Base-by-base conservation (phyloP, 441 rosid species). In the Raphanus hybrid region DNA sequence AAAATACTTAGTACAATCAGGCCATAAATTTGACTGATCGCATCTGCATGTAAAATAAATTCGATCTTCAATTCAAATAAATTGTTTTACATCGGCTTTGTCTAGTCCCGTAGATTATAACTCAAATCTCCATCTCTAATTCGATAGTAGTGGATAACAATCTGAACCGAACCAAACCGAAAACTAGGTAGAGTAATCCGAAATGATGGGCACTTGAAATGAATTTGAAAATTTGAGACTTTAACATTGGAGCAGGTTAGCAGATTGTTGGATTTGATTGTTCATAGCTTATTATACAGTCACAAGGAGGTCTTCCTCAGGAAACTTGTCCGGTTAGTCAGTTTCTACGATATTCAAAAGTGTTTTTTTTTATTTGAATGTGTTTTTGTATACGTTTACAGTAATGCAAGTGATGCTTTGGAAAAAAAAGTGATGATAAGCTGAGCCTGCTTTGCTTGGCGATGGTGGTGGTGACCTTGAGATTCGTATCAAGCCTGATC, bases 401-500 rank as follows among this genome's bases (percentile, higher is more conserved):
- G 99, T 83, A 95, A 95, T 75, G 98, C 97, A 29, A 92, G 99
- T 82, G 98, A 95, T 90, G 99, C 99, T 77, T 85, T 95, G 74
- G 99, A 92, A 80, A 95, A 95, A 23, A 23, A 23, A 23, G 26
- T 23, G 26, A 23, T 23, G 26, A 23, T 23, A 23, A 23, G 89
- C 74, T 95, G 83, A 89, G 99, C 96, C 99, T 10, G 37, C 96
- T 59, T 80, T 95, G 78, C 96, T 95, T 59, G 96, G 99, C 64
- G 92, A 95, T 79, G 91, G 92, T 68, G 98, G 97, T 41, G 90
- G 26, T 23, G 26, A 89, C 35, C 86, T 95, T 39, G 96, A 95
- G 87, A 95, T 95, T 66, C 87, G 92, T n/a, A 91, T 95, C 81
- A 95, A 85, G 80, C 71, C 98, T 71, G 98, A 95, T 83, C 89